These are phyloP conservation scores for Microbotryomycetes sp. DNA, from an alignment of 1,284 basidiomycete genomes.

Conservation along the genomic window DNA sequence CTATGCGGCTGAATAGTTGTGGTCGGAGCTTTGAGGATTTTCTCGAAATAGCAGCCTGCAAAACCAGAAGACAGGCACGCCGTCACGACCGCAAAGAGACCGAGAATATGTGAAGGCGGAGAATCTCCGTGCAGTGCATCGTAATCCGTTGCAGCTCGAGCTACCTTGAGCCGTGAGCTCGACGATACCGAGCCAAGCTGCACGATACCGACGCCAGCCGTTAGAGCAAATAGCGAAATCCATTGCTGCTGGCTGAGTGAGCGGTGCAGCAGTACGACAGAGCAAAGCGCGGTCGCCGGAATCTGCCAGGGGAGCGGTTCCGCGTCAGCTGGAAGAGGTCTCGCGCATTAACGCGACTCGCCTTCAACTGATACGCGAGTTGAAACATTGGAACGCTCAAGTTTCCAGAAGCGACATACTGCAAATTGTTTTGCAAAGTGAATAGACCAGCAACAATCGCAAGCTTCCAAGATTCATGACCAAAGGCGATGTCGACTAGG, in stretches of 20 bases:
- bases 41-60: constrained; percentile 41
- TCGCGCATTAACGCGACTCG: constrained; percentile 5
- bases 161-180: not conserved
- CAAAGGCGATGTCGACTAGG: constrained; percentile 7
- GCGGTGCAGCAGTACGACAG: constrained; percentile 40
- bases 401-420: constrained; percentile 39
- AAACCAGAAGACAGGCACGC: constrained; percentile 42
- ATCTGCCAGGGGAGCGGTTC: constrained; percentile 35
- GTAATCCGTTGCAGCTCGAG: not conserved
- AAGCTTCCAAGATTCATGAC: constrained; percentile 12
- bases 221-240: constrained; percentile 38
- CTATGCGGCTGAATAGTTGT: not conserved
- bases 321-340: too few relatives aligned
- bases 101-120: constrained; percentile 36
- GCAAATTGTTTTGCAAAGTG: constrained; percentile 38
- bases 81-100: constrained; percentile 38
- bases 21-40: constrained; percentile 37
- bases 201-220: constrained; percentile 41
- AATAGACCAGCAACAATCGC: constrained; percentile 37
- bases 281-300: constrained; percentile 41
- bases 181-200: constrained; percentile 33
- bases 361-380: constrained; percentile 43
- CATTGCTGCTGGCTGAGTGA: constrained; percentile 39
- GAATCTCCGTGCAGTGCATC: not conserved
- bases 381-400: constrained; percentile 41